These are phyloP conservation scores for Chalciporus sphaerocephalus DNA, from an alignment of 768 basidiomycete species.

Conservation along the genomic window DNA sequence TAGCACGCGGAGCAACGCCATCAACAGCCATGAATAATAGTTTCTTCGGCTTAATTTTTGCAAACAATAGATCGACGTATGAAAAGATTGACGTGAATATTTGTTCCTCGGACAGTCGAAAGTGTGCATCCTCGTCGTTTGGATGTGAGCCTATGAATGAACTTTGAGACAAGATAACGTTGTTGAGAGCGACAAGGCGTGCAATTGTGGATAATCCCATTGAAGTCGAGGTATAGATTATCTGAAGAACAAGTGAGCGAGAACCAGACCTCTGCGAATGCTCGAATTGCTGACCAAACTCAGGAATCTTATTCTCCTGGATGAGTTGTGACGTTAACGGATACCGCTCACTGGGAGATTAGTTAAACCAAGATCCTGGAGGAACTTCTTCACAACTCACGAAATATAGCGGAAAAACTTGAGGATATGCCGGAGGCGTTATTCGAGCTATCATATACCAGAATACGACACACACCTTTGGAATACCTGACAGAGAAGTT, in stretches of 20 bases:
- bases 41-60: constrained; percentile 96
- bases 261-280: not conserved
- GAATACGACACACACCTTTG: constrained; percentile 47
- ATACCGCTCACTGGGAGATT: constrained; percentile 76
- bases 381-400: constrained; percentile 39
- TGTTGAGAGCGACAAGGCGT: not conserved
- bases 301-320: constrained; percentile 97
- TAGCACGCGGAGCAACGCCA: constrained; percentile 93
- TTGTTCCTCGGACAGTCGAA: constrained; percentile 92
- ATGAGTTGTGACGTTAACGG: constrained; percentile 97
- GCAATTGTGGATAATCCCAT: constrained; percentile 89
- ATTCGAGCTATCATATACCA: constrained; percentile 1
- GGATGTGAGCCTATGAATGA: constrained; percentile 74
- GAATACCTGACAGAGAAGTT: constrained; percentile 43
- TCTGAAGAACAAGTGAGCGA: constrained; percentile 41
- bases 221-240: constrained; percentile 92
- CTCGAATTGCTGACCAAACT: constrained; percentile 65
- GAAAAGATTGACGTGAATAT: constrained; percentile 96
- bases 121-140: constrained; percentile 93
- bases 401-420: constrained; percentile 98
- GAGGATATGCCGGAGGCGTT: constrained; percentile 2
- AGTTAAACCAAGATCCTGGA: constrained; percentile 6
- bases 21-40: constrained; percentile 99
- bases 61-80: constrained; percentile 95
- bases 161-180: not conserved